Evolutionary conservation across 176 grass and related monocot genomes (phyloP).

Genomic region (Carex scoparia): DNA sequence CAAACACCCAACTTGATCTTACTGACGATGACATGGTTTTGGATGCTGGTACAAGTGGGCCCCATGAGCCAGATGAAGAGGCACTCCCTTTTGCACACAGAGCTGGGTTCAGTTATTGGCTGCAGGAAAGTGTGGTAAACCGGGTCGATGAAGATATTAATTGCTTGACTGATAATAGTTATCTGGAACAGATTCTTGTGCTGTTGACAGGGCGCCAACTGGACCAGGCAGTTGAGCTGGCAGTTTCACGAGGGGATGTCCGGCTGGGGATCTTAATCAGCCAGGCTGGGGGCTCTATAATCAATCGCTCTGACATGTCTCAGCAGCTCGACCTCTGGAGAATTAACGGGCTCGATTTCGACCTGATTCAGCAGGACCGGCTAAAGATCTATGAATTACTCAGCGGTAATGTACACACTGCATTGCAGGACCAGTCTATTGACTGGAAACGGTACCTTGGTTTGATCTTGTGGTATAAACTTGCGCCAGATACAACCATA

Average conservation of each 20-base stretch:
- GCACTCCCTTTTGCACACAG: constrained; percentile 73
- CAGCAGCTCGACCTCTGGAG: constrained; percentile 78
- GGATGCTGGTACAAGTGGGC: constrained; percentile 49
- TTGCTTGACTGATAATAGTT: constrained; percentile 62
- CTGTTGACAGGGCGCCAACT: constrained; percentile 84
- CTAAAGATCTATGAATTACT: constrained; percentile 84
- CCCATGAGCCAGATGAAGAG: constrained; percentile 58
- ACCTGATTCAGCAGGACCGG: constrained; percentile 72
- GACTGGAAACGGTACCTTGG: constrained; percentile 94
- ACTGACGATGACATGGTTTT: constrained; percentile 69
- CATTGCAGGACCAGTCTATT: constrained; percentile 53
- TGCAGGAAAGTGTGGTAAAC: constrained; percentile 82
- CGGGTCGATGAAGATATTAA: constrained; percentile 70
- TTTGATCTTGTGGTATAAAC: constrained; percentile 81
- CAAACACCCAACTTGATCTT: constrained; percentile 37
- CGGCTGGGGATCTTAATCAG: constrained; percentile 68
- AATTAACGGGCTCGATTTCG: constrained; percentile 79
- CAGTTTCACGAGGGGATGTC: constrained; percentile 74
- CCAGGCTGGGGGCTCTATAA: constrained; percentile 77
- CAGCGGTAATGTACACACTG: constrained; percentile 64
- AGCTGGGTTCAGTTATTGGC: constrained; percentile 87
- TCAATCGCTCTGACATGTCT: constrained; percentile 71
- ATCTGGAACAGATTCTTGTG: constrained; percentile 77
- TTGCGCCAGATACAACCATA: constrained; percentile 67
- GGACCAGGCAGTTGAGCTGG: constrained; percentile 70